phyloP scores from a whole-genome alignment of 164 flowering plant species.

The Annona cherimola region DNA sequence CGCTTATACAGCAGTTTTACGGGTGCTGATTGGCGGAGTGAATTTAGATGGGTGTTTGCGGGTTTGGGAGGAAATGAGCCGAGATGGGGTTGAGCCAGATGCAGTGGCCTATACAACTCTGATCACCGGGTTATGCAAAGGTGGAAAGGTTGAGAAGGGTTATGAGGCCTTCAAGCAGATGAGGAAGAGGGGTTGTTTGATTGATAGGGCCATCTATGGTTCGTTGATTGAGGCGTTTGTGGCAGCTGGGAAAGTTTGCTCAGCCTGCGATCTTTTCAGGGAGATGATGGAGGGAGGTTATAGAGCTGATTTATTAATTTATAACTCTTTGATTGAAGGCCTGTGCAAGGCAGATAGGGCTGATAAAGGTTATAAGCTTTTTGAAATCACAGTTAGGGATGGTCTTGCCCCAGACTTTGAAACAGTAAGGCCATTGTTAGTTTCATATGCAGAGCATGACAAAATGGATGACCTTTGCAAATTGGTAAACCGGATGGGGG shows the following conservation, averaged over 20 bases:
- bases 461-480: conserved; percentile 49
- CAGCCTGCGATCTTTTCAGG: conserved; percentile 67
- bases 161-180: conserved; percentile 66
- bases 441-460: conserved; percentile 49
- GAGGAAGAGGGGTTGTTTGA: conserved; percentile 60
- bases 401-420: conserved; percentile 61
- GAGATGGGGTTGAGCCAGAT: conserved; percentile 73
- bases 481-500: conserved; percentile 57
- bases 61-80: conserved; percentile 84
- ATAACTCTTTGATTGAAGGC: conserved; percentile 69
- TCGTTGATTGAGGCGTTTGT: conserved; percentile 72
- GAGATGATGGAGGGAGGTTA: conserved; percentile 79
- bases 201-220: conserved; percentile 77
- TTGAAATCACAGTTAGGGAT: conserved; percentile 53
- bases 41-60: conserved; percentile 72
- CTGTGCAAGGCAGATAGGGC: conserved; percentile 54
- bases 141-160: conserved; percentile 50
- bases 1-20: conserved; percentile 89
- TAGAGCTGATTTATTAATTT: conserved; percentile 79
- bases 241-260: conserved; percentile 50
- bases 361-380: conserved; percentile 72
- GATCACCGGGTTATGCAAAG: conserved; percentile 63
- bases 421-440: conserved; percentile 67
- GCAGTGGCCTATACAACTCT: conserved; percentile 77
- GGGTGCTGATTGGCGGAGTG: conserved; percentile 48